Conservation (phyloP, 108 stramenopile species). For the Pseudonitzschia delicatissima region DNA sequence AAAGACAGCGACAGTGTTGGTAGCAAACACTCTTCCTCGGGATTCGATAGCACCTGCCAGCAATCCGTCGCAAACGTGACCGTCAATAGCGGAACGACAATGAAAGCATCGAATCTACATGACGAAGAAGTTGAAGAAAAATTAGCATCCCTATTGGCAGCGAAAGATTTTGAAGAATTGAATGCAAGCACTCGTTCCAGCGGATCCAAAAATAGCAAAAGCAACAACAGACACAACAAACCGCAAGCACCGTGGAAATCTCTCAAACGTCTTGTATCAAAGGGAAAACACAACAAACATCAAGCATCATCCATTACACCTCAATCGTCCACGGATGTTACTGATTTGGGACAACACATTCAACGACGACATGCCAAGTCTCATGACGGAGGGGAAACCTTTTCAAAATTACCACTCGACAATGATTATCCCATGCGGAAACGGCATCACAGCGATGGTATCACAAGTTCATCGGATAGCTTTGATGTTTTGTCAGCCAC, state of each 20-base stretch:
- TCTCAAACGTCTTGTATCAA: conserved; percentile 16
- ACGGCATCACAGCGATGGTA: not conserved
- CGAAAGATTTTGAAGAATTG: not conserved
- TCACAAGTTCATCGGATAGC: not conserved
- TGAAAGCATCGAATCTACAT: conserved; percentile 40
- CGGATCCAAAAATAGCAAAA: not conserved
- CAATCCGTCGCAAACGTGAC: conserved; percentile 33
- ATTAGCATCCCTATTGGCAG: not conserved
- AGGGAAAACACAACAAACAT: conserved; percentile 2
- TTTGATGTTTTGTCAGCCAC: not conserved
- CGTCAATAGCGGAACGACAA: conserved; percentile 31
- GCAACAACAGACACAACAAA: not conserved
- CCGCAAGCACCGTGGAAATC: conserved; percentile 12
- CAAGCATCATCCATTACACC: not conserved
- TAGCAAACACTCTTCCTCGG: not conserved
- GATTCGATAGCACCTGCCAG: not conserved
- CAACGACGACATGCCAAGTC: conserved; percentile 7
- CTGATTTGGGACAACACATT: not conserved
- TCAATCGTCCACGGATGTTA: not conserved
- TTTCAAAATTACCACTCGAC: too few relatives aligned
- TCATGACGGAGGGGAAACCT: not conserved
- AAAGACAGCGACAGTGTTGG: not conserved
- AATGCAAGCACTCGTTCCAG: not conserved
- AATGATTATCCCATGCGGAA: conserved; percentile 7
- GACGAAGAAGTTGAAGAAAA: not conserved